Percentiles rank a stretch among this genome's conserved stretches.
Conservation (phyloP, 441 rosid species). For the Adansonia grandidieri region DNA sequence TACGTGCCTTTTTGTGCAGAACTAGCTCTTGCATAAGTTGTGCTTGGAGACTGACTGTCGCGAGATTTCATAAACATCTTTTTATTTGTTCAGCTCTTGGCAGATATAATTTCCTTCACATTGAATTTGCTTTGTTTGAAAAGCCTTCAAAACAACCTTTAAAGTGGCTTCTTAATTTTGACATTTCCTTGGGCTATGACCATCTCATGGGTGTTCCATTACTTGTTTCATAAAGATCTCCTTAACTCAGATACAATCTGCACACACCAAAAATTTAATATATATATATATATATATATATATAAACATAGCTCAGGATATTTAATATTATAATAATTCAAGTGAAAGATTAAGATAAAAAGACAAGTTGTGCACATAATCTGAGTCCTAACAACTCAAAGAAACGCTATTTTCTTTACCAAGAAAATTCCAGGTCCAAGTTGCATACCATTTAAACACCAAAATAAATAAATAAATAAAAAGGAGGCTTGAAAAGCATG, state of each 20-base stretch:
- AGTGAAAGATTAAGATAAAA: no score
- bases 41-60: conserved; percentile 55
- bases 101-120: conserved; percentile 41
- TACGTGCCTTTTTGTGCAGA: conserved; percentile 55
- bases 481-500: no score
- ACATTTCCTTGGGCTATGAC: conserved; percentile 87
- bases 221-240: conserved; percentile 63
- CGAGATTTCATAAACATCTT: conserved; percentile 79
- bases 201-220: conserved; percentile 73
- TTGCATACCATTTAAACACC: no score
- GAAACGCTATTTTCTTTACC: no score
- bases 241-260: conserved; percentile 65
- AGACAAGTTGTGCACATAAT: no score
- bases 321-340: no score
- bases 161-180: conserved; percentile 56
- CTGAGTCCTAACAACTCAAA: no score
- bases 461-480: no score
- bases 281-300: no score
- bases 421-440: no score
- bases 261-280: conserved; percentile 33
- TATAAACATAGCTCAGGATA: no score
- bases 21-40: conserved; percentile 46
- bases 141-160: conserved; percentile 50
- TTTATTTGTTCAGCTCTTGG: conserved; percentile 51
- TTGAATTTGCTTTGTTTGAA: conserved; percentile 54